Percentiles rank a stretch among this genome's conserved stretches.
These are phyloP conservation scores for Pseudopediastrum boryanum DNA, from an alignment of 139 green algal species.

Conservation along the genomic window DNA sequence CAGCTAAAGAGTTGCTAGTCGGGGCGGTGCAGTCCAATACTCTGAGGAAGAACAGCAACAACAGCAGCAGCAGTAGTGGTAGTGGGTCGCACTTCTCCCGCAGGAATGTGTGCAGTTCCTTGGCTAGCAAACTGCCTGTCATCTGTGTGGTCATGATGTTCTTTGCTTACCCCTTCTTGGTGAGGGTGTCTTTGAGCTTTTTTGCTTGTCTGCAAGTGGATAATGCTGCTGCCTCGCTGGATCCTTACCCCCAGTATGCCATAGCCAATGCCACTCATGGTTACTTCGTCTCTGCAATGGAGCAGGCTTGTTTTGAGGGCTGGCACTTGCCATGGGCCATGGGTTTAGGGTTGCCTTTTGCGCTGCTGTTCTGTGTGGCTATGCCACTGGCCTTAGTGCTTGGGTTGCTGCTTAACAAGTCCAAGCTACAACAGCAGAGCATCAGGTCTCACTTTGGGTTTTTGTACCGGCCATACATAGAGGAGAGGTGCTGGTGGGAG, in stretches of 20 bases:
- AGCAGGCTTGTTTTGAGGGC: background rate
- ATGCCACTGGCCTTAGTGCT: background rate
- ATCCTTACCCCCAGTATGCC: constrained; percentile 3
- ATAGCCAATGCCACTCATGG: background rate
- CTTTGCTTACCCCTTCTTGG: background rate
- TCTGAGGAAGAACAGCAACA: background rate
- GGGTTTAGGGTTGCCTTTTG: background rate
- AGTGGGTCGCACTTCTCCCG: too few species aligned
- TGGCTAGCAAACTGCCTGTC: background rate
- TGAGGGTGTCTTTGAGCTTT: background rate
- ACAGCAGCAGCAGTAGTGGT: background rate
- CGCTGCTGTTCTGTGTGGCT: constrained; percentile 11
- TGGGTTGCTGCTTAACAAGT: background rate
- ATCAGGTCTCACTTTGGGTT: background rate
- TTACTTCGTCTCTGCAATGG: constrained; percentile 12
- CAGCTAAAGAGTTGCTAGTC: too few species aligned
- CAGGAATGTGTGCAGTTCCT: too few species aligned
- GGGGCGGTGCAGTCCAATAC: background rate
- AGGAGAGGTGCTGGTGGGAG: background rate
- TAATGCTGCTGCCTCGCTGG: background rate
- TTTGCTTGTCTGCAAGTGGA: constrained; percentile 3
- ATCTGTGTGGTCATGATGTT: background rate
- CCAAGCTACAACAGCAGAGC: background rate
- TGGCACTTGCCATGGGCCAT: background rate
- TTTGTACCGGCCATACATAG: constrained; percentile 9